phyloP scores from a whole-genome alignment of 768 basidiomycete species.

The Plicaturopsis crispa region DNA sequence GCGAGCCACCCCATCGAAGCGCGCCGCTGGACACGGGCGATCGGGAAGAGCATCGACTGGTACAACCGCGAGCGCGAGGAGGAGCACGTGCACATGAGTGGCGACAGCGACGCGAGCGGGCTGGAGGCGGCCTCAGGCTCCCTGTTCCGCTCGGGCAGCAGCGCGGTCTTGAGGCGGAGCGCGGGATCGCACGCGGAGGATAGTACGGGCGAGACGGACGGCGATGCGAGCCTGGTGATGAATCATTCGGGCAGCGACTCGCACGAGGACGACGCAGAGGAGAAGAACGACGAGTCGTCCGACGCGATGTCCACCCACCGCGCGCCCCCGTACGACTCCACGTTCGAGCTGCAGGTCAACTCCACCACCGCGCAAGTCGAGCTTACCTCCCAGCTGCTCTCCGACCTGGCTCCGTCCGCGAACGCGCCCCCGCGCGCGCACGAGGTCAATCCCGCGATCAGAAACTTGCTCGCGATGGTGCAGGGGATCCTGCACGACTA shows the following conservation, averaged over 20 bases:
- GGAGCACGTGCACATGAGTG: slow-evolving; percentile 28
- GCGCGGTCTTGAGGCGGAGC: slow-evolving; percentile 13
- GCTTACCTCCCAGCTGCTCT: slow-evolving; percentile 58
- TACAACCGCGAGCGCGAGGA: slow-evolving; percentile 33
- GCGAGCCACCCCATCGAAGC: slow-evolving; percentile 88
- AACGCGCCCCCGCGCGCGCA: slow-evolving; percentile 18
- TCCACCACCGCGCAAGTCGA: slow-evolving; percentile 72
- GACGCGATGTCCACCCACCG: slow-evolving; percentile 30
- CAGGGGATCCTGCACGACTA: slow-evolving; percentile 61
- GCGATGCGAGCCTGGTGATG: slow-evolving; percentile 1
- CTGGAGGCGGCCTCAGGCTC: no score
- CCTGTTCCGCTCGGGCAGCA: no score
- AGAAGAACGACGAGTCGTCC: slow-evolving; percentile 38
- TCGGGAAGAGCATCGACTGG: slow-evolving; percentile 70
- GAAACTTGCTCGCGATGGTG: slow-evolving; percentile 49
- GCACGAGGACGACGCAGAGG: slow-evolving; percentile 23
- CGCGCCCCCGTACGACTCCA: slow-evolving; percentile 47
- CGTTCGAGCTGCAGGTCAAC: slow-evolving; percentile 64
- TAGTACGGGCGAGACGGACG: no score
- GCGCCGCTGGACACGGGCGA: slow-evolving; percentile 76
- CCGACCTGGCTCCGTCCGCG: slow-evolving; percentile 29
- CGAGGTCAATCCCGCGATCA: slow-evolving; percentile 43
- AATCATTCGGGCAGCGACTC: slow-evolving; percentile 12
- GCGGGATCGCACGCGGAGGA: slow-evolving; percentile 10
- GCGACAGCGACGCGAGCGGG: slow-evolving; percentile 40